Evolutionary conservation across 768 basidiomycete genomes (phyloP).

Genomic region (Lentinus brumalis): DNA sequence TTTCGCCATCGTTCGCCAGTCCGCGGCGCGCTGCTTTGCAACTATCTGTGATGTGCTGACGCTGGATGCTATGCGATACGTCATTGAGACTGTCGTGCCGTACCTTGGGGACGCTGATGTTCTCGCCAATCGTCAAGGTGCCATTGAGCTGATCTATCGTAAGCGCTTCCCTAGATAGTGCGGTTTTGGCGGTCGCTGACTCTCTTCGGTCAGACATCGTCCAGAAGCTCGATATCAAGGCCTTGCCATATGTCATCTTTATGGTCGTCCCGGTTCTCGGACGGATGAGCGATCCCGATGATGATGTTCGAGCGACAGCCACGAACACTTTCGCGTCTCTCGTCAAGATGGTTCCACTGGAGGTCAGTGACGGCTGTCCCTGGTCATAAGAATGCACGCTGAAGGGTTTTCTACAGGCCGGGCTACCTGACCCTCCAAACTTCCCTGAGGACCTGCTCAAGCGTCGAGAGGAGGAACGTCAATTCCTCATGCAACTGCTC

Average conservation of each 20-base stretch:
- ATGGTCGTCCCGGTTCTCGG: slow-evolving; percentile 95
- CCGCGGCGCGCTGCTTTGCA: slow-evolving; percentile 84
- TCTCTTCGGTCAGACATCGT: slow-evolving; percentile 69
- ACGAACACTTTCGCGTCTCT: slow-evolving; percentile 98
- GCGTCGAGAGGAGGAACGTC: slow-evolving; percentile 83
- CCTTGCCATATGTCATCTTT: slow-evolving; percentile 95
- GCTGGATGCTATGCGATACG: slow-evolving; percentile 81
- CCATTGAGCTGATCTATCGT: slow-evolving; percentile 91
- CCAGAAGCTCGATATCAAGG: slow-evolving; percentile 88
- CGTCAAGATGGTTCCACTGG: slow-evolving; percentile 97
- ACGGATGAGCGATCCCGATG: slow-evolving; percentile 94
- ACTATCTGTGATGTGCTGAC: slow-evolving; percentile 88
- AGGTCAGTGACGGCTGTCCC: slow-evolving; percentile 53
- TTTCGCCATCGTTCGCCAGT: slow-evolving; percentile 88
- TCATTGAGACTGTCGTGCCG: slow-evolving; percentile 85
- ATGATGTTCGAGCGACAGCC: slow-evolving; percentile 87
- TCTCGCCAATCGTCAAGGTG: slow-evolving; percentile 81
- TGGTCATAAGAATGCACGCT: background rate
- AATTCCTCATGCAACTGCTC: slow-evolving; percentile 90
- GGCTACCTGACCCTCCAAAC: slow-evolving; percentile 92
- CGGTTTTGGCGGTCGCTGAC: background rate
- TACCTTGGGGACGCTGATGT: slow-evolving; percentile 77
- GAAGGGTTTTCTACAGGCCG: slow-evolving; percentile 57
- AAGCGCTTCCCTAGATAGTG: slow-evolving; percentile 37
- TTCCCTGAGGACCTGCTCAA: slow-evolving; percentile 88